Evolutionary conservation across 495 filamentous ascomycete species (phyloP), one percentile per base, ranked within the genome.

Genomic region (Glarea lozoyensis): DNA sequence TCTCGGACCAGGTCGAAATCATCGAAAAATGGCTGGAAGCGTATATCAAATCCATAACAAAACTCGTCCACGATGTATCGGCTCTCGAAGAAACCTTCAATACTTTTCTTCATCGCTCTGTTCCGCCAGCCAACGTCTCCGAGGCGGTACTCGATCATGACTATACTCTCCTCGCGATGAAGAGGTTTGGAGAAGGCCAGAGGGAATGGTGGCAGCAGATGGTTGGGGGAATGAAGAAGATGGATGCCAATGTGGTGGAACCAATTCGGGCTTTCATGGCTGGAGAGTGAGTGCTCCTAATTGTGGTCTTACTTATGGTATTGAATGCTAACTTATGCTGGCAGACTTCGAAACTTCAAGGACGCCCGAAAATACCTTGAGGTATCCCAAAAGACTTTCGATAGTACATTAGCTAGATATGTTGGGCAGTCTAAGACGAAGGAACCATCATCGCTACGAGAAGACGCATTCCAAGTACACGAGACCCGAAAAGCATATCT

Each of bases 391-490:
- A 87, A 85, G 60, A 68, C 74, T 11, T 90, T 86, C 50, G 92
- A 98, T 54, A 72, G 72, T 23, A 72, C 86, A 10, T 70, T 93
- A 31, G 73, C 86, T 22, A 75, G 88, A 33, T 96, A 93, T 56
- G 71, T 83, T 3, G 66, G 70, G 4, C 90, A 95, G 62, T 82
- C 80, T 22, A 98, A 94, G 63, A 82, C 86, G 2, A 97, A 96
- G 62, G 92, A 98, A 59, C 76, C 88, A 5, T 94, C 87, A 10
- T 73, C 86, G 0, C 67, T 98, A 40, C 70, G 93, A 36, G 92
- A 98, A 60, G 92, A 98, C 62, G 90, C 93, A 0, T 98, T 97
- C 55, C 82, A 92, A 59, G 79, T 98, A 25, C 92, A 94, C 50
- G 93, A 97, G 70, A 84, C 88, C 12, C 78, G 90, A 37, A 90